These are phyloP conservation scores for Rhynchospora breviuscula DNA, from an alignment of 176 grass and related monocot species.

Conservation along the genomic window DNA sequence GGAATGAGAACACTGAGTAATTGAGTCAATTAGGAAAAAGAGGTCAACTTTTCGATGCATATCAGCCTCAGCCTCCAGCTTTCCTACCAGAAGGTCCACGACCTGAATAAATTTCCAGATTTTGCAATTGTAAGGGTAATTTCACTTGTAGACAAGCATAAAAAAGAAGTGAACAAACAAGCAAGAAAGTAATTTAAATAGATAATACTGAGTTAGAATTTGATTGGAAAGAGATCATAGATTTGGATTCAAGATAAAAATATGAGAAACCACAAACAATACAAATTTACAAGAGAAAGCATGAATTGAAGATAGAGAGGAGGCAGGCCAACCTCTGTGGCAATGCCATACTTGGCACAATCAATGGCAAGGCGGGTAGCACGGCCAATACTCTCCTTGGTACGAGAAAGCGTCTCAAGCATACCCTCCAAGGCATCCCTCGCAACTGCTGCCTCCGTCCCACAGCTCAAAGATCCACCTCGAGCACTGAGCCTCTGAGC, in stretches of 20 bases:
- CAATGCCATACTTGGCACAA: constrained; percentile 85
- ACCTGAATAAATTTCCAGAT: constrained; percentile 36
- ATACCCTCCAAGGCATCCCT: constrained; percentile 71
- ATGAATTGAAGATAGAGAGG: constrained; percentile 6
- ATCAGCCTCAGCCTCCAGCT: constrained; percentile 71
- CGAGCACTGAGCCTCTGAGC: neutral
- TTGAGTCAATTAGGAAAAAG: constrained; percentile 96
- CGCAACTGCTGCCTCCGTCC: constrained; percentile 49
- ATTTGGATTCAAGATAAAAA: constrained; percentile 19
- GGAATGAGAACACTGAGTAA: constrained; percentile 75
- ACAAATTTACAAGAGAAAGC: constrained; percentile 17
- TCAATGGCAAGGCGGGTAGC: constrained; percentile 94
- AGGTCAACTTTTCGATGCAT: constrained; percentile 83
- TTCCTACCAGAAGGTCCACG: constrained; percentile 64
- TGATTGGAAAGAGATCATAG: neutral
- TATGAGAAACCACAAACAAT: neutral
- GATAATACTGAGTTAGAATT: constrained; percentile 1
- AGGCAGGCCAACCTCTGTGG: constrained; percentile 74
- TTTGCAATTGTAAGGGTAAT: neutral
- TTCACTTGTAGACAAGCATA: neutral
- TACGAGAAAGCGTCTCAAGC: constrained; percentile 64
- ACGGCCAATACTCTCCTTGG: constrained; percentile 90
- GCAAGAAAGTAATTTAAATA: neutral
- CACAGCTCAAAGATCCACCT: constrained; percentile 21
- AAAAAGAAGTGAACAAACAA: constrained; percentile 23